phyloP scores from a whole-genome alignment of 495 filamentous ascomycete species.

The Neurospora discreta region DNA sequence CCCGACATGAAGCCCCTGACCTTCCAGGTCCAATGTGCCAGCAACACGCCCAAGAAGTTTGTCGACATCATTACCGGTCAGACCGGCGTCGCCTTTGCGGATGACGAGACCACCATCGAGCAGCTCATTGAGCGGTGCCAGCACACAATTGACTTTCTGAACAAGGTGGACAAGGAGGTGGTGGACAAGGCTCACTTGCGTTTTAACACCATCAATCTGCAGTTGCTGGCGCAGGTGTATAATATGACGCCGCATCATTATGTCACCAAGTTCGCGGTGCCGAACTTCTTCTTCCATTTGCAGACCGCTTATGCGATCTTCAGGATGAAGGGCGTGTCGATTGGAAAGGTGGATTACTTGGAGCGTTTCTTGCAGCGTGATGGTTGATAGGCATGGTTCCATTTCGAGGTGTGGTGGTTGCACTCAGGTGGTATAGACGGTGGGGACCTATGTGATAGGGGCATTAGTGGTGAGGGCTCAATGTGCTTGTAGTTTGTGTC shows the following conservation, averaged over 20 bases:
- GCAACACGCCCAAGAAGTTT: constrained; percentile 28
- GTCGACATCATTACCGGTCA: constrained; percentile 27
- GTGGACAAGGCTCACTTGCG: constrained; percentile 14
- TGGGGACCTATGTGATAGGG: neutral
- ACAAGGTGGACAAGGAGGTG: constrained; percentile 24
- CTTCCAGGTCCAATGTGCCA: constrained; percentile 30
- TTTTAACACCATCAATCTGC: neutral
- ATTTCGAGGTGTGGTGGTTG: neutral
- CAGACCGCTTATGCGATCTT: constrained; percentile 45
- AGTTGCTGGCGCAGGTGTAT: constrained; percentile 15
- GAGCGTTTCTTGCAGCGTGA: constrained; percentile 12
- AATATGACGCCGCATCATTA: constrained; percentile 18
- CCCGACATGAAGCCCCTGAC: constrained; percentile 40
- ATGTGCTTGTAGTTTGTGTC: neutral
- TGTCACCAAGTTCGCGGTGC: constrained; percentile 24
- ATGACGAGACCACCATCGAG: constrained; percentile 29
- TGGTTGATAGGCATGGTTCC: neutral
- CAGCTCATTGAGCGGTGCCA: constrained; percentile 30
- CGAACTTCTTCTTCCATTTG: constrained; percentile 38
- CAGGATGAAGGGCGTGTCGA: constrained; percentile 40
- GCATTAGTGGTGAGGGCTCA: neutral
- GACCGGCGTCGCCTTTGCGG: constrained; percentile 20
- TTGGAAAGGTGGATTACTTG: constrained; percentile 47
- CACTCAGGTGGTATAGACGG: neutral
- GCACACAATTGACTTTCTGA: constrained; percentile 23